Percentiles rank a stretch among this genome's conserved stretches.
These are phyloP conservation scores for Colletotrichum musae DNA, from an alignment of 2,329 filamentous ascomycete species.

Conservation along the genomic window DNA sequence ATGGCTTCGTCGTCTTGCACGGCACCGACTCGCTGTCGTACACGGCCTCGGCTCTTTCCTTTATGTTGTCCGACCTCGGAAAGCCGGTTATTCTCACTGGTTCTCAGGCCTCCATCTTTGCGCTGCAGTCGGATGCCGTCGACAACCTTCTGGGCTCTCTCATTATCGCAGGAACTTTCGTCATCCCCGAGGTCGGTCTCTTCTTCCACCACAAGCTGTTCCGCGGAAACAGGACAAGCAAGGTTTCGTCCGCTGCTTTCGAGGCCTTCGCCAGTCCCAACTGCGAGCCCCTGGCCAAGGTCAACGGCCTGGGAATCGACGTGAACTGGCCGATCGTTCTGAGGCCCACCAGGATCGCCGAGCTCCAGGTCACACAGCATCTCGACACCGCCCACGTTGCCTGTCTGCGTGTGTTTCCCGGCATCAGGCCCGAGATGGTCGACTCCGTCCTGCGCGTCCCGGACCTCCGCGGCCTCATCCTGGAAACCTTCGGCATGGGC, in stretches of 20 bases:
- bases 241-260: slow-evolving; percentile 88
- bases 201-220: slow-evolving; percentile 96
- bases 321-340: slow-evolving; percentile 86
- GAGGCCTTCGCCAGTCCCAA: slow-evolving; percentile 93
- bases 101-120: slow-evolving; percentile 88
- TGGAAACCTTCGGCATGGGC: slow-evolving; percentile 94
- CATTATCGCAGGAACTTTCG: slow-evolving; percentile 92
- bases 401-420: slow-evolving; percentile 90
- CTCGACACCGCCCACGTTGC: slow-evolving; percentile 91
- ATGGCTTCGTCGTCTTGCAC: slow-evolving; percentile 92
- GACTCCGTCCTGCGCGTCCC: slow-evolving; percentile 84
- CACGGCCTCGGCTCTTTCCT: slow-evolving; percentile 90
- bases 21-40: slow-evolving; percentile 93
- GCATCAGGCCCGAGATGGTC: slow-evolving; percentile 94
- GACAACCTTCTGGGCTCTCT: slow-evolving; percentile 91
- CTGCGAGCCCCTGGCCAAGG: slow-evolving; percentile 82
- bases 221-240: slow-evolving; percentile 89
- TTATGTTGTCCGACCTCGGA: slow-evolving; percentile 92
- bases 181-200: slow-evolving; percentile 92
- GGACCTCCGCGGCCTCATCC: slow-evolving; percentile 83
- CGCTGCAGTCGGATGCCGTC: slow-evolving; percentile 90
- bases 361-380: slow-evolving; percentile 81
- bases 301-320: slow-evolving; percentile 84
- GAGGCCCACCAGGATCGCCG: slow-evolving; percentile 79
- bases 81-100: slow-evolving; percentile 93